phyloP scores from a whole-genome alignment of 1,284 basidiomycete species.

The Boletellus dicymbophilus region DNA sequence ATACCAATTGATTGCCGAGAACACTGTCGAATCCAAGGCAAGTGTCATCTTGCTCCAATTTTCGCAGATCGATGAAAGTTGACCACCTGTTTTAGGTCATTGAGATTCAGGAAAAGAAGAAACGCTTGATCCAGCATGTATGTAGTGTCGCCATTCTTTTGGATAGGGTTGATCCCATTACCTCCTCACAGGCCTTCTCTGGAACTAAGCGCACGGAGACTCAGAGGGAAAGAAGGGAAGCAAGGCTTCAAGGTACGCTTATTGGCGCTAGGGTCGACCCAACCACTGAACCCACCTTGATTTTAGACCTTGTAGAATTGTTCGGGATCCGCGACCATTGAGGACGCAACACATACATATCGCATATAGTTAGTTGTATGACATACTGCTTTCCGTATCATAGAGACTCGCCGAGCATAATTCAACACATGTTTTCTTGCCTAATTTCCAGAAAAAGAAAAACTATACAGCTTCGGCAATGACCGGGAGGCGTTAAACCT shows the following conservation, averaged over 20 bases:
- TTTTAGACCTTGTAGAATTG: constrained; percentile 52
- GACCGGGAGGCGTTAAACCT: constrained; percentile 27
- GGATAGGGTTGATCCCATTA: background rate
- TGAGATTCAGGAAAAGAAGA: constrained; percentile 84
- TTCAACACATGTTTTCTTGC: background rate
- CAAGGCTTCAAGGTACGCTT: constrained; percentile 70
- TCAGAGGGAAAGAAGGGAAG: constrained; percentile 70
- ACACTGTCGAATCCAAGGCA: constrained; percentile 85
- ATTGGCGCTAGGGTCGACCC: background rate
- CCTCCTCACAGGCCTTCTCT: constrained; percentile 64
- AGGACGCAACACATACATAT: no score
- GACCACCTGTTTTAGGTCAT: constrained; percentile 50
- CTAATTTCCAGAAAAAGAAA: background rate
- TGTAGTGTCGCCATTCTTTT: constrained; percentile 3
- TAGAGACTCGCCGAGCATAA: constrained; percentile 6
- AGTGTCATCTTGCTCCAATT: background rate
- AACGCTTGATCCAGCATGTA: constrained; percentile 70
- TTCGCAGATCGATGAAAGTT: background rate
- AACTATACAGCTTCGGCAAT: constrained; percentile 34
- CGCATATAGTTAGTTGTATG: no score
- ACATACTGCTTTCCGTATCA: constrained; percentile 9
- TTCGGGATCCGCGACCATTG: constrained; percentile 51
- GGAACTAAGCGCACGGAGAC: constrained; percentile 74
- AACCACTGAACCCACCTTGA: background rate
- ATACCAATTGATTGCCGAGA: constrained; percentile 86